Conservation (phyloP, 495 filamentous ascomycete genomes). For the Lasiosphaeris hirsuta region DNA sequence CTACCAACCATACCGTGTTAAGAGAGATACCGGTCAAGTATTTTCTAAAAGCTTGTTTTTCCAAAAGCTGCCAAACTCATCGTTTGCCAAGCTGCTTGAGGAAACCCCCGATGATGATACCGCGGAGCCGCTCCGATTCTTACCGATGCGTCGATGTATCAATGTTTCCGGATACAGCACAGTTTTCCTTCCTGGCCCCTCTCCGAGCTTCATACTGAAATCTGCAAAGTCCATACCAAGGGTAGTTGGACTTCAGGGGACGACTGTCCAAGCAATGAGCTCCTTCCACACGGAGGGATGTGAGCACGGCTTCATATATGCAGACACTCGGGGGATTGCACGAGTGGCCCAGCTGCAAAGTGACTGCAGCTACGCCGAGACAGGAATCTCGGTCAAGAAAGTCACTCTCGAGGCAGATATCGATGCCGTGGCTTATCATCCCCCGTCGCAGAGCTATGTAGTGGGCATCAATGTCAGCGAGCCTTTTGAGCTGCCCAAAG, state of each 20-base stretch:
- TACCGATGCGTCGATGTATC: conserved; percentile 57
- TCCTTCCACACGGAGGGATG: conserved; percentile 70
- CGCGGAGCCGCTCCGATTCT: conserved; percentile 39
- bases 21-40: conserved; percentile 20
- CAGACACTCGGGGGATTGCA: conserved; percentile 63
- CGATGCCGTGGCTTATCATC: conserved; percentile 71
- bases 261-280: conserved; percentile 62
- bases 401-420: conserved; percentile 67
- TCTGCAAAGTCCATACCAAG: conserved; percentile 70
- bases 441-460: conserved; percentile 69
- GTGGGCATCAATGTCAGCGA: conserved; percentile 62
- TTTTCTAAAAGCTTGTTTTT: conserved; percentile 61
- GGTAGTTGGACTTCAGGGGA: conserved; percentile 65
- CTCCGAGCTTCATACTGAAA: conserved; percentile 75
- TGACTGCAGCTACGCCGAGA: conserved; percentile 60
- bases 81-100: conserved; percentile 52
- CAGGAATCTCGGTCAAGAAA: conserved; percentile 66
- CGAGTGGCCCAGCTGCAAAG: conserved; percentile 64
- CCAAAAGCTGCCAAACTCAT: conserved; percentile 65
- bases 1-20: conserved; percentile 71
- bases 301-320: conserved; percentile 75
- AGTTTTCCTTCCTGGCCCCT: conserved; percentile 74
- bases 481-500: conserved; percentile 77
- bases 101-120: conserved; percentile 34
- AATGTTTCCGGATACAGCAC: conserved; percentile 72